Percentiles rank a stretch among this genome's conserved stretches.
Evolutionary conservation across 1,284 basidiomycete species (phyloP).

Genomic region (Cutaneotrichosporon sp.): DNA sequence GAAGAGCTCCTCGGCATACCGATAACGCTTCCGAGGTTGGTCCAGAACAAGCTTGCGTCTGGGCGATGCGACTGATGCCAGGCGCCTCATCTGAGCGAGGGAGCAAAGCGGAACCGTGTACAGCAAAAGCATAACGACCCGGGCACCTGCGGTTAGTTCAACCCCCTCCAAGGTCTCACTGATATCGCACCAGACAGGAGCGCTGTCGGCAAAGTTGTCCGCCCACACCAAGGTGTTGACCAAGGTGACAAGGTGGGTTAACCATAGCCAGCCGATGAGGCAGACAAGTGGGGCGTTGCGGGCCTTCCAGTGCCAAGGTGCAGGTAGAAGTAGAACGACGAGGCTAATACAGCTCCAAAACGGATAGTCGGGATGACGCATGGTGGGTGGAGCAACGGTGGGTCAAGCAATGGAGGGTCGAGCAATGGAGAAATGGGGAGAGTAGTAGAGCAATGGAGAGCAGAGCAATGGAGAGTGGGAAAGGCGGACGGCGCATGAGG

Average conservation of each 20-base stretch:
- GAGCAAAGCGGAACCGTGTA: constrained; percentile 61
- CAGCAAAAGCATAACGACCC: constrained; percentile 46
- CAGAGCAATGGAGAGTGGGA: neutral
- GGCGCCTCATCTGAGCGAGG: constrained; percentile 60
- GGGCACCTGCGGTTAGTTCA: constrained; percentile 45
- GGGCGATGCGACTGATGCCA: constrained; percentile 57
- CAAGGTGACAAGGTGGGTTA: constrained; percentile 56
- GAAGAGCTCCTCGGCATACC: constrained; percentile 27
- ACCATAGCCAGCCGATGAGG: constrained; percentile 62
- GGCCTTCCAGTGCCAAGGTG: constrained; percentile 64
- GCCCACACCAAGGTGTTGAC: constrained; percentile 69
- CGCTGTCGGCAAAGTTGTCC: constrained; percentile 60
- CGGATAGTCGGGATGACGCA: constrained; percentile 36
- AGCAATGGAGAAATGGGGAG: no score
- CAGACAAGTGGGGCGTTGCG: constrained; percentile 62
- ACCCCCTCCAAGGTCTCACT: constrained; percentile 54
- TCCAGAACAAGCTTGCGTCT: constrained; percentile 21
- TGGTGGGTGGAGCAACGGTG: constrained; percentile 12
- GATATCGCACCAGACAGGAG: constrained; percentile 74
- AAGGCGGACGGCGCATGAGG: neutral
- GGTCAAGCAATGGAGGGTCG: no score
- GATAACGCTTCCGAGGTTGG: constrained; percentile 27
- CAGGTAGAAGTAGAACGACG: constrained; percentile 58
- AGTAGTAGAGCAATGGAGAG: no score
- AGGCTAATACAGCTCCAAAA: constrained; percentile 59